Evolutionary conservation across 108 stramenopile genomes (phyloP).

Genomic region (Parietichytrium sp.): DNA sequence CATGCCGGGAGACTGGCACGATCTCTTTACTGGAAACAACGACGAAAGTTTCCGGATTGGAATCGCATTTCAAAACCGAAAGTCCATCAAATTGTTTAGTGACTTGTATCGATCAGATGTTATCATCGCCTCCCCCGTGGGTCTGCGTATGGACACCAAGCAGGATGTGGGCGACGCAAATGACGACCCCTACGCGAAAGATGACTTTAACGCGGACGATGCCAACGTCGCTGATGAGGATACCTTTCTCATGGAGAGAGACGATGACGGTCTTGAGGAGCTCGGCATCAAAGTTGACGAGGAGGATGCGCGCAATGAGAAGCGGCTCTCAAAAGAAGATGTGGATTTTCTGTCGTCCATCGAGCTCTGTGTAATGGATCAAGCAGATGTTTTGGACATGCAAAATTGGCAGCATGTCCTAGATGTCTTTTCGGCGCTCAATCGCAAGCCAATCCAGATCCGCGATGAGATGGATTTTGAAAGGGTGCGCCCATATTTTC

Average conservation of each 20-base stretch:
- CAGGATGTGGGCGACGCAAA: conserved; percentile 27
- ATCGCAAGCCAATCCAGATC: conserved; percentile 15
- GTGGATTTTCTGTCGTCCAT: conserved; percentile 11
- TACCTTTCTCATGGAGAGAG: too few species aligned
- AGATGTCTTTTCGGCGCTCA: background rate
- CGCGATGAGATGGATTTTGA: conserved; percentile 33
- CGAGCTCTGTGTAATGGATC: conserved; percentile 7
- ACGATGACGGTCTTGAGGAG: background rate
- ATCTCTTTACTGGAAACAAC: background rate
- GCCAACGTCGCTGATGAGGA: background rate
- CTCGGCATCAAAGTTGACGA: conserved; percentile 9
- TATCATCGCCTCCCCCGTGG: conserved; percentile 28
- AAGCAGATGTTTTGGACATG: conserved; percentile 28
- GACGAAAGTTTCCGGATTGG: conserved; percentile 28
- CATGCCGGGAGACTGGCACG: conserved; percentile 11
- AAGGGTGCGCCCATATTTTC: background rate
- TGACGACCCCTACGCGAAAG: too few species aligned
- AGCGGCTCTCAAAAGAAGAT: background rate
- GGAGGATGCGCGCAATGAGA: background rate
- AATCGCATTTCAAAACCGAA: background rate
- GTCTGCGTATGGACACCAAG: background rate
- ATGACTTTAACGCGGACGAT: background rate
- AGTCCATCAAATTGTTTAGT: background rate
- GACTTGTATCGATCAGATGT: conserved; percentile 8
- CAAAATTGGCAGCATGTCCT: conserved; percentile 30